phyloP scores from a whole-genome alignment of 2,329 filamentous ascomycete genomes.

The Chaetothyriales sp. region DNA sequence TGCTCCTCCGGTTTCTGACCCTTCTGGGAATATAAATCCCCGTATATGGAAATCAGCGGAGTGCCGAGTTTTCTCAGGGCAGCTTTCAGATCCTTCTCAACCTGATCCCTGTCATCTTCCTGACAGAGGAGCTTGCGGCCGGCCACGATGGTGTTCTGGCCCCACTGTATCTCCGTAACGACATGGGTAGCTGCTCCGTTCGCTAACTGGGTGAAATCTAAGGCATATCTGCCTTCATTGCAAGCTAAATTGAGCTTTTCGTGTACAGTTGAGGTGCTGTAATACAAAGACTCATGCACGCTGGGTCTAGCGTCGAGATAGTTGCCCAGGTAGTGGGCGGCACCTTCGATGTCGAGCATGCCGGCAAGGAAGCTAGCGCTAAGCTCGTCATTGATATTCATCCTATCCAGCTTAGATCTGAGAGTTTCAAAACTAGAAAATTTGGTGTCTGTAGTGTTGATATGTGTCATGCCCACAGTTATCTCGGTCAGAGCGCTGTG shows the following conservation, averaged over 20 bases:
- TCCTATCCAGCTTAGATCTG: constrained; percentile 6
- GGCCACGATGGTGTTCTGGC: constrained; percentile 9
- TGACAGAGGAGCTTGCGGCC: constrained; percentile 1
- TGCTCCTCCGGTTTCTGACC: not conserved
- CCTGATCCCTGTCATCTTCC: not conserved
- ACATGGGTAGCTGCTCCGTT: constrained; percentile 11
- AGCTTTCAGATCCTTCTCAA: not conserved
- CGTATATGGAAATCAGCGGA: not conserved
- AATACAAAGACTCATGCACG: constrained; percentile 8
- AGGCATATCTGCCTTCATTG: constrained; percentile 2
- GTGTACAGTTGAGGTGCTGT: constrained; percentile 7
- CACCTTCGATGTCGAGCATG: constrained; percentile 6
- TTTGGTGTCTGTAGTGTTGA: not conserved
- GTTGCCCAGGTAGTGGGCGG: constrained; percentile 9
- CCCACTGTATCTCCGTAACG: constrained; percentile 13
- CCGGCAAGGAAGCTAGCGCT: constrained; percentile 14
- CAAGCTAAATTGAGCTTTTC: constrained; percentile 10
- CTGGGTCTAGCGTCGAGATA: constrained; percentile 2
- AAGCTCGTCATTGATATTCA: constrained; percentile 11
- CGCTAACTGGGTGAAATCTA: not conserved
- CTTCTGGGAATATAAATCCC: not conserved
- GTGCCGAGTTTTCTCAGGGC: not conserved
- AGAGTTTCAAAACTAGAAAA: constrained; percentile 5
- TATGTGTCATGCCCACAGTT: constrained; percentile 2
- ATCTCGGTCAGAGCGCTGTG: constrained; percentile 2